Evolutionary conservation across 2,329 filamentous ascomycete species (phyloP), one percentile per base, ranked within the genome.

Genomic region (Colletotrichum tabaci): DNA sequence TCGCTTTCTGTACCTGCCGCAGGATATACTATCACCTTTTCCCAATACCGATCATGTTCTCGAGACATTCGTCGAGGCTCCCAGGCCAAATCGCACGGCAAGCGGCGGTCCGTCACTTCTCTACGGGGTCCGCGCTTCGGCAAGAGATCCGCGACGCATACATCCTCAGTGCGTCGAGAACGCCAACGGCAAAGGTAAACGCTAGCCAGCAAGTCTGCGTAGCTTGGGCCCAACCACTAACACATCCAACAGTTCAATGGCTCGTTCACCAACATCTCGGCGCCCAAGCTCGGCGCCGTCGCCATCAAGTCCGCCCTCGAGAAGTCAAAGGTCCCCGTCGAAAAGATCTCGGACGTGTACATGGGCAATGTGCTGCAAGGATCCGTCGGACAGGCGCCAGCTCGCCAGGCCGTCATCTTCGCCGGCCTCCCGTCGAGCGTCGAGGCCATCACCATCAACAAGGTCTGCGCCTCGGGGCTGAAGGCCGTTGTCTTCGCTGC

Each of bases 291-390:
- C 57, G 96, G 94, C 75, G 94, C 96, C 40, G 91, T 92, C 18
- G 96, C 95, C 70, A 98, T 99, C 85, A 96, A 95, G 82, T 93
- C 94, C 57, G 96, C 96, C 38, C 83, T 99, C 65, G 89, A 92
- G 76, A 97, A 96, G 83, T 97, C 95, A 63, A 92, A 91, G 74
- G 89, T 98, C 8, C 95, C 96, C 2, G 82, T 90, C 63, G 90
- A 92, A 44, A 93, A 93, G 80, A 94, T 98, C 78, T 93, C 92
- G 74, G 93, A 97, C 83, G 94, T 98, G 18, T 98, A 98, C 86
- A 97, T 98, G 94, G 96, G 96, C 80, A 97, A 98, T 78, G 96
- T 98, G 12, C 88, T 98, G 50, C 92, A 95, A 81, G 96, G 88
- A 55, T 89, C 89, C 21, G 89, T 96, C 7, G 96, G 96, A 56